phyloP scores from a whole-genome alignment of 495 filamentous ascomycete species.

The Schizothecium vesticola region DNA sequence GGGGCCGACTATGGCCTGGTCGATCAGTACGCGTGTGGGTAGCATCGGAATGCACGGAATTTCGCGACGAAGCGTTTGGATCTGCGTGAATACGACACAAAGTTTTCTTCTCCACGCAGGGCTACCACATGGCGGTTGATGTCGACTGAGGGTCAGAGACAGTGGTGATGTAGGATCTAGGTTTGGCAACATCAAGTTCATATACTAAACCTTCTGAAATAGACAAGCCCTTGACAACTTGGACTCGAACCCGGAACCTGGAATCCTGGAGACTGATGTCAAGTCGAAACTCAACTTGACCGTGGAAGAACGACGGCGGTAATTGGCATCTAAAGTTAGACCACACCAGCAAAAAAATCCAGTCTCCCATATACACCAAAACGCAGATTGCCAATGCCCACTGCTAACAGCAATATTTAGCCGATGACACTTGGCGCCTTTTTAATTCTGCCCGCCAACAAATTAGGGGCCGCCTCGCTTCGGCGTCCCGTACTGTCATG shows the following conservation, averaged over 20 bases:
- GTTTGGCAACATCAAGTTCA: background rate
- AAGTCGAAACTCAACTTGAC: background rate
- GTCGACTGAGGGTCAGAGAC: background rate
- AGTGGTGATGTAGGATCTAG: background rate
- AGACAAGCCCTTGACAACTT: background rate
- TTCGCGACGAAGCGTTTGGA: background rate
- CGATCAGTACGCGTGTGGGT: background rate
- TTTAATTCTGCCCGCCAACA: background rate
- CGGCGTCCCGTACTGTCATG: background rate
- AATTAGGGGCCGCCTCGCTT: background rate
- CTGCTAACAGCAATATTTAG: background rate
- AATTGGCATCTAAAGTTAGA: background rate
- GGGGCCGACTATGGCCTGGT: background rate
- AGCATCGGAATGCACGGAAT: background rate
- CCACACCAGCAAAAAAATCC: background rate
- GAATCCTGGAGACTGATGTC: background rate
- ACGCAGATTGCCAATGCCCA: background rate
- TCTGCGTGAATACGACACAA: background rate
- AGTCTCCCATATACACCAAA: background rate
- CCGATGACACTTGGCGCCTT: background rate
- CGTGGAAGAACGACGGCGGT: background rate
- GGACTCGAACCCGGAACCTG: background rate
- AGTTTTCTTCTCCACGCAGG: background rate
- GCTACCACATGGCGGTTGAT: background rate
- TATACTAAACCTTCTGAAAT: background rate